Evolutionary conservation across 768 basidiomycete species (phyloP).

Genomic region (Lyophyllum semitale): DNA sequence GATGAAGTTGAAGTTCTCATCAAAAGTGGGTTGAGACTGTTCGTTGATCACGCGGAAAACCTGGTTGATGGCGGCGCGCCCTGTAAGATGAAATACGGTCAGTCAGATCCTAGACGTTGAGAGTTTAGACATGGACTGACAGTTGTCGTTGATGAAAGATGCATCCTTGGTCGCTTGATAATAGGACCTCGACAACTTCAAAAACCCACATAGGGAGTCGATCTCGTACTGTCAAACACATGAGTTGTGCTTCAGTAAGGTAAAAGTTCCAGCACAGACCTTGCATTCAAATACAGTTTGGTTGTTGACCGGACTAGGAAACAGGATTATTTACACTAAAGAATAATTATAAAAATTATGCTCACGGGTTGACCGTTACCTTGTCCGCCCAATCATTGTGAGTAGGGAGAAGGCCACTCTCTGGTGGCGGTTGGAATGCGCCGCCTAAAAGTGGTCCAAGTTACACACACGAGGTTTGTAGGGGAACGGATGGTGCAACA

Average conservation of each 20-base stretch:
- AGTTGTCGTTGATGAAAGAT: slow-evolving; percentile 72
- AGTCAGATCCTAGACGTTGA: not conserved
- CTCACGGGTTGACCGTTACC: slow-evolving; percentile 76
- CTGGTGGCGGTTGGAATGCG: slow-evolving; percentile 78
- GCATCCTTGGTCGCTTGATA: slow-evolving; percentile 70
- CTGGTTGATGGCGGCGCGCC: slow-evolving; percentile 67
- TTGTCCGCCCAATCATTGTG: slow-evolving; percentile 70
- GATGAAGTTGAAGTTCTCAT: slow-evolving; percentile 69
- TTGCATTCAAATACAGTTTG: slow-evolving; percentile 83
- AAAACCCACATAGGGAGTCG: slow-evolving; percentile 77
- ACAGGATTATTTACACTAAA: not conserved
- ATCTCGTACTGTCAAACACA: slow-evolving; percentile 61
- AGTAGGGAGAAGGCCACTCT: slow-evolving; percentile 64
- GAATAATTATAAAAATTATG: not conserved
- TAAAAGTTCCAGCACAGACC: slow-evolving; percentile 33
- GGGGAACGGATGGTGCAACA: slow-evolving; percentile 20
- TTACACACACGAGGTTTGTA: not conserved
- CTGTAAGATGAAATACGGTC: slow-evolving; percentile 33
- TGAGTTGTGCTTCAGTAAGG: not conserved
- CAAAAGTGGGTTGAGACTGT: slow-evolving; percentile 74
- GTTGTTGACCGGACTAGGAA: slow-evolving; percentile 61
- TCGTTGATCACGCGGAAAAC: slow-evolving; percentile 78
- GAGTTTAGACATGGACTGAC: slow-evolving; percentile 48
- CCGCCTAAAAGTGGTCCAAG: slow-evolving; percentile 48
- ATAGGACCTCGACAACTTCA: slow-evolving; percentile 76